Evolutionary conservation across 192 early-diverging fungal genomes (phyloP), one percentile per base, ranked within the genome.

Genomic region (Phycomyces nitens): DNA sequence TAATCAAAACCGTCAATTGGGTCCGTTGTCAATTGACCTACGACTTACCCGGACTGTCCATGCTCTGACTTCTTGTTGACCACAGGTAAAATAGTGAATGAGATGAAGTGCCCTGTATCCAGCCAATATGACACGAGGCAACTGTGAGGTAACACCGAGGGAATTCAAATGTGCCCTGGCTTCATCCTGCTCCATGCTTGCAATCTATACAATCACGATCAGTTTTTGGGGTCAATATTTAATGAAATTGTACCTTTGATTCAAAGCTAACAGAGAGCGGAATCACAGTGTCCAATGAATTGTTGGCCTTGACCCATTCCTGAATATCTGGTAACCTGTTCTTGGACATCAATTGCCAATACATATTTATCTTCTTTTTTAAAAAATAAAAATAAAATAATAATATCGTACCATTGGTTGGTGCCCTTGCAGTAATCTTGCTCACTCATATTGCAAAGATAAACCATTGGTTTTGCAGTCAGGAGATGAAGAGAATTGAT

Each of bases 391-490:
- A n/a, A n/a, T n/a, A n/a, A n/a, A n/a, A n/a, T 22, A 3, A 26
- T 8, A 8, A 44, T 20, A 39, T n/a, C 26, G 16, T 14, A 60
- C 55, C 61, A 86, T 71, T 80, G 69, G 75, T 89, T 87, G 62
- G 88, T 84, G 41, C 84, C 82, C 27, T 79, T 41, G 38, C 78
- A 54, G 55, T 87, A 93, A 39, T 90, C 89, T 3, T 86, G 69
- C 58, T 89, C 84, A 40, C 74, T 80, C 38, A 91, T 76, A 72
- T 93, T 93, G 76, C 77, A 79, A 34, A 92, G 78, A 55, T 83
- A 83, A 15, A 91, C 79, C 62, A 88, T 87, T 0, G 91, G 91
- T 65, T 93, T 93, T 26, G 90, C 90, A 0, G 91, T 91, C 40
- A 93, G 73, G 26, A 93, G 80, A 56, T 85, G 82, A 57, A 88